phyloP scores from a whole-genome alignment of 345 rosid genomes.

The Barbarea vulgaris region DNA sequence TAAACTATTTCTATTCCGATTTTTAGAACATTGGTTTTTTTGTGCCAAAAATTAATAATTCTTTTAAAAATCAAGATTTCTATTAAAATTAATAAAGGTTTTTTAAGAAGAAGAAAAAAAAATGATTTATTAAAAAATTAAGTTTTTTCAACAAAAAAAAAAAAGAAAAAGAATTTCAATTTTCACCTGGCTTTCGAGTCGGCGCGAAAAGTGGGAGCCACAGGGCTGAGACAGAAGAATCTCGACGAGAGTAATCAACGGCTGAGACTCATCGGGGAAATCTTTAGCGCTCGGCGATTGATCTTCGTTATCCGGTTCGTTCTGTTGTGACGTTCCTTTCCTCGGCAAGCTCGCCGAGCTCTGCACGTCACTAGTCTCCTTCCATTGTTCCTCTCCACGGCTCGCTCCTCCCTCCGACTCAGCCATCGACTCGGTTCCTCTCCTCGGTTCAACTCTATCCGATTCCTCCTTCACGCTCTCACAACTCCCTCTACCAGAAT shows the following conservation, averaged over 20 bases:
- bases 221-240: conserved; percentile 49
- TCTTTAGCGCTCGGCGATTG: conserved; percentile 37
- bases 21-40: too few relatives aligned
- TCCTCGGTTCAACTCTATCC: conserved; percentile 26
- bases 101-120: too few relatives aligned
- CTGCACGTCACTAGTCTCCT: conserved; percentile 56
- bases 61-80: too few relatives aligned
- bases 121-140: too few relatives aligned
- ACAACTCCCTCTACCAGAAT: conserved; percentile 47
- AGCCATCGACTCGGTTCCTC: conserved; percentile 35
- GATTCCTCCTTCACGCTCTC: conserved; percentile 42
- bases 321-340: conserved; percentile 27
- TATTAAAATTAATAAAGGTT: too few relatives aligned
- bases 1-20: too few relatives aligned
- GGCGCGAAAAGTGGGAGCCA: conserved; percentile 60
- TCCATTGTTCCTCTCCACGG: conserved; percentile 12
- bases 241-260: conserved; percentile 49
- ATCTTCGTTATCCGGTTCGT: conserved; percentile 40
- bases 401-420: conserved; percentile 32
- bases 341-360: conserved; percentile 58
- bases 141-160: not conserved
- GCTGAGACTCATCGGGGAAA: conserved; percentile 48
- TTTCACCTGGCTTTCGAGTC: conserved; percentile 62
- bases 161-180: not conserved
- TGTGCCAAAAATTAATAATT: too few relatives aligned